These are phyloP conservation scores for Macrotyloma uniflorum DNA, from an alignment of 306 rosid species.

Conservation along the genomic window DNA sequence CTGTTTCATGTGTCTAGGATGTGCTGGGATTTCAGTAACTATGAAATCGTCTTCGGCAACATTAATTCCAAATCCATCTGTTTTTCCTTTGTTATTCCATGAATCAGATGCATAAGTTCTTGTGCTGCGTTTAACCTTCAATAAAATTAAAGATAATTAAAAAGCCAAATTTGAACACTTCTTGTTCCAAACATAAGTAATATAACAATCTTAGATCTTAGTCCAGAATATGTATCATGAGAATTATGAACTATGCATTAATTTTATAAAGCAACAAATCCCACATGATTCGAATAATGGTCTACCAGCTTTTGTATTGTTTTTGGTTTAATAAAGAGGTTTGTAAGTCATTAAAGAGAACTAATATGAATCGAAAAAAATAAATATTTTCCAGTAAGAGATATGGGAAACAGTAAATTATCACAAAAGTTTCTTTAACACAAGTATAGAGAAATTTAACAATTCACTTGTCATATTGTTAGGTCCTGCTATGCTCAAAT, in stretches of 20 bases:
- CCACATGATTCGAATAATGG: neutral
- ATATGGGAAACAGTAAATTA: conserved; percentile 3
- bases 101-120: conserved; percentile 77
- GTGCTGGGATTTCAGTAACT: conserved; percentile 63
- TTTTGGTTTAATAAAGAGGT: conserved; percentile 14
- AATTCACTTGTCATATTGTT: conserved; percentile 11
- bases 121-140: conserved; percentile 72
- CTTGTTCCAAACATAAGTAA: conserved; percentile 2
- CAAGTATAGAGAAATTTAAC: neutral
- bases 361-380: neutral
- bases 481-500: conserved; percentile 6
- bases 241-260: neutral
- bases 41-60: conserved; percentile 55
- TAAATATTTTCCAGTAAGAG: conserved; percentile 4
- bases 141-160: conserved; percentile 20
- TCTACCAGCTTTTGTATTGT: conserved; percentile 20
- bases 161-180: conserved; percentile 18
- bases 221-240: conserved; percentile 18
- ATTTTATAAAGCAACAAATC: neutral
- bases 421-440: neutral
- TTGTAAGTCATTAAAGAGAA: neutral
- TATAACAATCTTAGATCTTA: neutral
- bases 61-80: conserved; percentile 53
- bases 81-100: conserved; percentile 52
- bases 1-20: conserved; percentile 84